Base-by-base conservation (phyloP, 352 stramenopile genomes). In the Phytophthora hybrid region DNA sequence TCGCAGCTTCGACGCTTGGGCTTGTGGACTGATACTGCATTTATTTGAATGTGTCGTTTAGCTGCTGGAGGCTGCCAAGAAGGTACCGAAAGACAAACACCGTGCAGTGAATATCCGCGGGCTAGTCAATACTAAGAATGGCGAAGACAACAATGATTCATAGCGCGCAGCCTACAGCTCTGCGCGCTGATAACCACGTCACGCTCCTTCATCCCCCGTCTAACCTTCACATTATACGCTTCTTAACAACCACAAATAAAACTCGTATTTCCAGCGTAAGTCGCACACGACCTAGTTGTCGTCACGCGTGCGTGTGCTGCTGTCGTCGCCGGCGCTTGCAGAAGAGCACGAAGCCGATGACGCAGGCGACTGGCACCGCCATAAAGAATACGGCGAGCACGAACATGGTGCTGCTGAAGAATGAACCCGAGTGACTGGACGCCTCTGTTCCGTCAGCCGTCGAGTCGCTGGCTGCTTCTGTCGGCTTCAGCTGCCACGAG, bases 321-420 rank as follows among this genome's bases (percentile, higher is more conserved):
- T 47, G 64, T 18, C 23, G 64, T 39, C 64, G 37, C 59, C 56
- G 18, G 39, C 64, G 44, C n/a, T 19, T 64, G 56, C 56, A 55
- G 16, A 78, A 51, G 19, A 78, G 5, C 37, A 78, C 71, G 55
- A 78, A 74, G 26, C 71, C 71, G 31, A 78, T 63, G 32, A 78
- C 9, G 23, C 60, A 75, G 14, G 71, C 71, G 2, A 69, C 61
- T n/a, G 71, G 71, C 23, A 72, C 41, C 14, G 41, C 63, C 71
- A 78, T 66, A 14, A 78, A 69, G 39, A 78, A 75, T 7, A 78
- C 61, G 14, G 52, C 51, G 4, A 78, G 60, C 3, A 61, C 71
- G 47, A 78, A 78, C 21, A 68, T 61, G 9, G 71, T 59, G 19
- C 71, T 78, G 56, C 66, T 49, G 31, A 78, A 19, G 52, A 75